phyloP scores from a whole-genome alignment of 2,329 filamentous ascomycete species.

The Verticillium klebahnii region DNA sequence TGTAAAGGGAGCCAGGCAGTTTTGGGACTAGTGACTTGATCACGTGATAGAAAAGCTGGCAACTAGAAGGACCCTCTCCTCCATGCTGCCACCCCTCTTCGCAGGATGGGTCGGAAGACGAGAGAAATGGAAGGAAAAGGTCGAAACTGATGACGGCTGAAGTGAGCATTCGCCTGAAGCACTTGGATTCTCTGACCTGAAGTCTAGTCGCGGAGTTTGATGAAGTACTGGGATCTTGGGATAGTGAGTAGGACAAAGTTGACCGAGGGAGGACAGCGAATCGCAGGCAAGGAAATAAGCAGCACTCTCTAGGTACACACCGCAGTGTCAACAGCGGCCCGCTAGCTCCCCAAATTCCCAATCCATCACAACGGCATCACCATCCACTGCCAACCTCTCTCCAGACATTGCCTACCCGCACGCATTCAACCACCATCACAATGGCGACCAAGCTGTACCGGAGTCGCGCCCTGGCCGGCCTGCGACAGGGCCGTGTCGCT shows the following conservation, averaged over 20 bases:
- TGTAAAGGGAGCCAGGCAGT: not conserved
- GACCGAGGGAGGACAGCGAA: not conserved
- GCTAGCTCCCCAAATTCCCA: slow-evolving; percentile 4
- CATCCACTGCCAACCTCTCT: slow-evolving; percentile 7
- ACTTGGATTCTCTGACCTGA: too few relatives aligned
- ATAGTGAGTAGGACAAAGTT: not conserved
- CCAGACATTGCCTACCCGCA: slow-evolving; percentile 10
- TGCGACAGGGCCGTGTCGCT: slow-evolving; percentile 12
- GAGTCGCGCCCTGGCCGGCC: slow-evolving; percentile 45
- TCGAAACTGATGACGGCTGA: too few relatives aligned
- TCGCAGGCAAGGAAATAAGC: not conserved
- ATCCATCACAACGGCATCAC: slow-evolving; percentile 9
- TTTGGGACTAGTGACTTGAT: not conserved
- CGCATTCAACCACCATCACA: slow-evolving; percentile 20
- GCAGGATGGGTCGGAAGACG: not conserved
- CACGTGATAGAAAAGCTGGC: not conserved
- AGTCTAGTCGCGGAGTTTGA: not conserved
- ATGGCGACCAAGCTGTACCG: slow-evolving; percentile 60
- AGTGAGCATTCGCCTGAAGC: too few relatives aligned
- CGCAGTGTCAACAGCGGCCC: not conserved
- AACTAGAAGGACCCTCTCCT: not conserved
- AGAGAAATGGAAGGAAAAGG: not conserved
- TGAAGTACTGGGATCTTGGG: not conserved
- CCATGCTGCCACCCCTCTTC: not conserved
- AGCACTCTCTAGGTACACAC: not conserved